Percentiles rank a stretch among this genome's conserved stretches.
phyloP scores from a whole-genome alignment of 257 asterid species.

The Nicotiana tomentosiformis region DNA sequence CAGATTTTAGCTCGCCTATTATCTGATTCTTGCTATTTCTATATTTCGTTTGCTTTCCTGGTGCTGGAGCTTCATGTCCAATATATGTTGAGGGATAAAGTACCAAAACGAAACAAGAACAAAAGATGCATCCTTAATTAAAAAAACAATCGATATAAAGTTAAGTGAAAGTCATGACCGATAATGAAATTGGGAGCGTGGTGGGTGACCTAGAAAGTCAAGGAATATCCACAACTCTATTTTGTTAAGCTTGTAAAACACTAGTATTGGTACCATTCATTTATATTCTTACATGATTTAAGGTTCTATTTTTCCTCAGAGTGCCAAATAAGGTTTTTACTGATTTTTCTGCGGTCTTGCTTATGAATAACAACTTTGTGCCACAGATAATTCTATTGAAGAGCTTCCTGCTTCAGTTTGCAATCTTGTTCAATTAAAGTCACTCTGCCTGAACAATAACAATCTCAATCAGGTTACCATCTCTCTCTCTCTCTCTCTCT shows the following conservation, averaged over 20 bases:
- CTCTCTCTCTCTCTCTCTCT: background rate
- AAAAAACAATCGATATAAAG: background rate
- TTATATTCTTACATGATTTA: background rate
- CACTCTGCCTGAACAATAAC: slow-evolving; percentile 76
- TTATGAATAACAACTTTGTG: slow-evolving; percentile 3
- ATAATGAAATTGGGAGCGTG: background rate
- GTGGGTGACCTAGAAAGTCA: background rate
- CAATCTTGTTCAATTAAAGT: slow-evolving; percentile 77
- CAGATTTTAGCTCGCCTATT: slow-evolving; percentile 6
- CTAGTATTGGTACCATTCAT: background rate
- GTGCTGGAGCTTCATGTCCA: background rate
- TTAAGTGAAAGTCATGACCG: background rate
- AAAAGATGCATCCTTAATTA: background rate
- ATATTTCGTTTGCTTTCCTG: background rate
- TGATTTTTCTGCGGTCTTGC: background rate
- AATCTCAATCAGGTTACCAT: slow-evolving; percentile 62
- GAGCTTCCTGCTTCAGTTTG: slow-evolving; percentile 87
- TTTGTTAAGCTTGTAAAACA: background rate
- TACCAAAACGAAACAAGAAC: background rate
- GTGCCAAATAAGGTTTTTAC: background rate
- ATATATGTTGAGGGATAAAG: background rate
- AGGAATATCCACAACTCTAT: background rate
- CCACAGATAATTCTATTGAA: slow-evolving; percentile 73
- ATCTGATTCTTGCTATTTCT: background rate
- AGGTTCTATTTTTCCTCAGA: background rate